phyloP scores from a whole-genome alignment of 192 early-diverging fungal genomes.

The Coemansia biformis region DNA sequence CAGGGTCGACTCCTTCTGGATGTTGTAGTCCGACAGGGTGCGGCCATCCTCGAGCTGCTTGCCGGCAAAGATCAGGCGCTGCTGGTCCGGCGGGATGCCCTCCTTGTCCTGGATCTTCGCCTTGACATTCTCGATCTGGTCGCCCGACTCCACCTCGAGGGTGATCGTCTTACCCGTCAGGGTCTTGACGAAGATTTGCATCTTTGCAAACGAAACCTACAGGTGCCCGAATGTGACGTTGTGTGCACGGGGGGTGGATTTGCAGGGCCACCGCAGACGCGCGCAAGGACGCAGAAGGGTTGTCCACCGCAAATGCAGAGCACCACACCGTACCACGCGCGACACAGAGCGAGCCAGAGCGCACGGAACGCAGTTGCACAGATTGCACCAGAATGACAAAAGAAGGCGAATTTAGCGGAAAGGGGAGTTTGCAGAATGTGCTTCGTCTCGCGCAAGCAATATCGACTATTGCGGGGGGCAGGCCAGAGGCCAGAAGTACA shows the following conservation, averaged over 20 bases:
- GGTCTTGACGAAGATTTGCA: slow-evolving; percentile 85
- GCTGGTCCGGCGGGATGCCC: slow-evolving; percentile 81
- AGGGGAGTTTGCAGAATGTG: slow-evolving; percentile 32
- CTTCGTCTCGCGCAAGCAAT: slow-evolving; percentile 44
- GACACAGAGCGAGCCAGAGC: too few relatives aligned
- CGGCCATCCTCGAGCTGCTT: slow-evolving; percentile 81
- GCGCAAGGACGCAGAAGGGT: too few relatives aligned
- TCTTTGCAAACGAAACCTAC: slow-evolving; percentile 8
- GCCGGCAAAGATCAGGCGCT: slow-evolving; percentile 75
- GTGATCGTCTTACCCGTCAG: slow-evolving; percentile 82
- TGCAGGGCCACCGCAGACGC: too few relatives aligned
- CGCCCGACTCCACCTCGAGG: slow-evolving; percentile 85
- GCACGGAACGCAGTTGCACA: too few relatives aligned
- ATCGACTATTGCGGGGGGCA: not conserved
- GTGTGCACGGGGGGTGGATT: too few relatives aligned
- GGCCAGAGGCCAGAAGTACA: slow-evolving; percentile 7
- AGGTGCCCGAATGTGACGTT: too few relatives aligned
- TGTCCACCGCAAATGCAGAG: too few relatives aligned
- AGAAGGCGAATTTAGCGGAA: not conserved
- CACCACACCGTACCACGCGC: too few relatives aligned
- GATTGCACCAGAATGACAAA: too few relatives aligned
- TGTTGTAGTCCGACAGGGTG: slow-evolving; percentile 70
- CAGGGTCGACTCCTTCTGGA: slow-evolving; percentile 79
- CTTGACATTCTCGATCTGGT: slow-evolving; percentile 80
- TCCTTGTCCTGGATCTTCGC: slow-evolving; percentile 82